A percentile compares a stretch with the other conserved stretches of the same genome.
Evolutionary conservation across 306 rosid species (phyloP).

Genomic region (Macrotyloma uniflorum): DNA sequence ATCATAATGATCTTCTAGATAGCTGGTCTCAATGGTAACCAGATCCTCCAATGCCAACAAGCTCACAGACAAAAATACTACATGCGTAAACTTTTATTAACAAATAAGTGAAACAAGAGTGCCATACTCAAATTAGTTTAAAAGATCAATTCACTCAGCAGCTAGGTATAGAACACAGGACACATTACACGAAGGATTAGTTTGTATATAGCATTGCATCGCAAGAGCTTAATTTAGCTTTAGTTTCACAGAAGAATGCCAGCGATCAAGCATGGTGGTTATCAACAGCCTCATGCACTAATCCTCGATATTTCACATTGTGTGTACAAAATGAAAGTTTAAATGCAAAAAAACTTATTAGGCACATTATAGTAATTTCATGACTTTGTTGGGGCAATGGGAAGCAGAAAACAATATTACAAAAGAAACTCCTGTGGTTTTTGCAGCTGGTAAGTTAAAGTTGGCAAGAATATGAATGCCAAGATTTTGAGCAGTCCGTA

Average conservation of each 20-base stretch:
- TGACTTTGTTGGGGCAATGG: not conserved
- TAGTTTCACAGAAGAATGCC: slow-evolving; percentile 1
- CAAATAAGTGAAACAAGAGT: slow-evolving; percentile 16
- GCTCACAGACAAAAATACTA: slow-evolving; percentile 25
- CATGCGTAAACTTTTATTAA: slow-evolving; percentile 1
- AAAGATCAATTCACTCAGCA: slow-evolving; percentile 23
- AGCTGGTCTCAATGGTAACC: slow-evolving; percentile 33
- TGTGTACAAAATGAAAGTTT: slow-evolving; percentile 6
- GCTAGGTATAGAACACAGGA: slow-evolving; percentile 14
- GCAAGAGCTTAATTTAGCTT: not conserved
- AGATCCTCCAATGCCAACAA: slow-evolving; percentile 29
- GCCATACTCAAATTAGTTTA: slow-evolving; percentile 15
- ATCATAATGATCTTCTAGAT: slow-evolving; percentile 28
- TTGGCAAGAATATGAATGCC: slow-evolving; percentile 25
- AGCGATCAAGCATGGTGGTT: not conserved
- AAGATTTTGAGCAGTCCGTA: not conserved
- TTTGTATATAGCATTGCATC: not conserved
- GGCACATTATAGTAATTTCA: not conserved
- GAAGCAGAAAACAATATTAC: slow-evolving; percentile 20
- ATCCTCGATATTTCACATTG: slow-evolving; percentile 4
- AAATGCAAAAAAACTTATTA: not conserved
- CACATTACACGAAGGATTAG: slow-evolving; percentile 10
- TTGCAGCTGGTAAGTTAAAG: slow-evolving; percentile 18
- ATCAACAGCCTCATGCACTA: slow-evolving; percentile 5
- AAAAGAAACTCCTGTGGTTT: not conserved